Evolutionary conservation across 1,284 basidiomycete species (phyloP).

Genomic region (Cryptococcus jaspeensis): DNA sequence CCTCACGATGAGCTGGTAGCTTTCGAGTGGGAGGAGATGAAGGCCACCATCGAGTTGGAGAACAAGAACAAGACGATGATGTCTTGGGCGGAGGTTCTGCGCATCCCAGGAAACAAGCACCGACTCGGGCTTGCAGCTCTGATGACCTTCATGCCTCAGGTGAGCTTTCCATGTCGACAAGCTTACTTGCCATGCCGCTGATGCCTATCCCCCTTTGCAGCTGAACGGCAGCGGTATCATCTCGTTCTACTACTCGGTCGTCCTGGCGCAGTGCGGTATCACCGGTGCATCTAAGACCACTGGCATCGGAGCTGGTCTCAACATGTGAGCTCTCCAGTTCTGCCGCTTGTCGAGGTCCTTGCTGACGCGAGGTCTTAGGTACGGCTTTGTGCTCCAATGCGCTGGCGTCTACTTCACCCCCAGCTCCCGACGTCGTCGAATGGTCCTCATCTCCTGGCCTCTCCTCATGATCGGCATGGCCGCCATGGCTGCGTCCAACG

Average conservation of each 20-base stretch:
- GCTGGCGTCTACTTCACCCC: slow-evolving; percentile 7
- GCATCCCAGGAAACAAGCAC: slow-evolving; percentile 12
- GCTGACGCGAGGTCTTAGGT: neutral
- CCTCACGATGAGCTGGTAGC: slow-evolving; percentile 62
- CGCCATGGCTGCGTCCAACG: slow-evolving; percentile 15
- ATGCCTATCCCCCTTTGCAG: neutral
- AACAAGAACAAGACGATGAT: slow-evolving; percentile 18
- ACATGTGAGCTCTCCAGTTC: slow-evolving; percentile 3
- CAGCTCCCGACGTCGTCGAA: slow-evolving; percentile 7
- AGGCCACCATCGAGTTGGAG: slow-evolving; percentile 67
- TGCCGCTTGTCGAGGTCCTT: neutral
- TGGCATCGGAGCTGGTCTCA: slow-evolving; percentile 23
- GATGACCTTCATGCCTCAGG: slow-evolving; percentile 22
- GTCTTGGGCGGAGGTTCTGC: slow-evolving; percentile 12
- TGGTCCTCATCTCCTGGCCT: slow-evolving; percentile 23
- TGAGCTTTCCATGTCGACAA: neutral
- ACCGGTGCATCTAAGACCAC: slow-evolving; percentile 11
- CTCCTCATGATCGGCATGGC: slow-evolving; percentile 15
- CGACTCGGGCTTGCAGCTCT: slow-evolving; percentile 12
- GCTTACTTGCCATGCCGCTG: neutral
- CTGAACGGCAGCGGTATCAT: slow-evolving; percentile 17
- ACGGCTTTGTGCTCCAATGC: slow-evolving; percentile 12
- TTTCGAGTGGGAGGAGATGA: slow-evolving; percentile 72
- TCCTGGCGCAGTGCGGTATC: slow-evolving; percentile 20
- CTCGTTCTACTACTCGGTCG: slow-evolving; percentile 18